These are phyloP conservation scores for Fraxinus baroniana DNA, from an alignment of 305 asterid species.

Conservation along the genomic window DNA sequence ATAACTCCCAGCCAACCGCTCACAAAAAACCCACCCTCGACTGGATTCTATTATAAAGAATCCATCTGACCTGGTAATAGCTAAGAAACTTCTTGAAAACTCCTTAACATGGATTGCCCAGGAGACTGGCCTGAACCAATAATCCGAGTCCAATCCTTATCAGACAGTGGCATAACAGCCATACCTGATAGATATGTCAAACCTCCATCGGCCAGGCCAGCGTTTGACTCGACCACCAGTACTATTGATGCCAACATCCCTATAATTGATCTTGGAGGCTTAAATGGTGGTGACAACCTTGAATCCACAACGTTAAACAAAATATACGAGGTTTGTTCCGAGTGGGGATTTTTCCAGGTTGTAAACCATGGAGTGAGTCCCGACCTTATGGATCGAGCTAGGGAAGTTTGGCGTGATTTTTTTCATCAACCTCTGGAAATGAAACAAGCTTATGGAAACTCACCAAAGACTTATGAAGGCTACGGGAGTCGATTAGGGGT, in stretches of 20 bases:
- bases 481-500: conserved; percentile 81
- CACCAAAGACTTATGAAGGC: conserved; percentile 80
- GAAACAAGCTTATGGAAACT: conserved; percentile 63
- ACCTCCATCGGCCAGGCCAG: conserved; percentile 47
- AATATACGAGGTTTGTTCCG: conserved; percentile 56
- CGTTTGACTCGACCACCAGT: neutral
- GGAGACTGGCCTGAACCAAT: conserved; percentile 82
- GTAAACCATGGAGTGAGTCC: conserved; percentile 63
- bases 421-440: conserved; percentile 71
- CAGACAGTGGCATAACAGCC: conserved; percentile 32
- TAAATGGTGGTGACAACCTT: conserved; percentile 15
- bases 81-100: neutral
- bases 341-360: conserved; percentile 81
- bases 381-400: conserved; percentile 58
- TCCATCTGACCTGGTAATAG: neutral
- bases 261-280: conserved; percentile 41
- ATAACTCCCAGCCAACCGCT: neutral
- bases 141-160: conserved; percentile 71
- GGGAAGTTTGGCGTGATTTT: conserved; percentile 66
- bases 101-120: conserved; percentile 22
- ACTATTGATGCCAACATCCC: conserved; percentile 43
- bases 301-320: conserved; percentile 20
- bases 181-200: conserved; percentile 63
- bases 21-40: neutral
- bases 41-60: neutral